These are phyloP conservation scores for Tetracentron sinense DNA, from an alignment of 164 flowering plant species.

Conservation along the genomic window DNA sequence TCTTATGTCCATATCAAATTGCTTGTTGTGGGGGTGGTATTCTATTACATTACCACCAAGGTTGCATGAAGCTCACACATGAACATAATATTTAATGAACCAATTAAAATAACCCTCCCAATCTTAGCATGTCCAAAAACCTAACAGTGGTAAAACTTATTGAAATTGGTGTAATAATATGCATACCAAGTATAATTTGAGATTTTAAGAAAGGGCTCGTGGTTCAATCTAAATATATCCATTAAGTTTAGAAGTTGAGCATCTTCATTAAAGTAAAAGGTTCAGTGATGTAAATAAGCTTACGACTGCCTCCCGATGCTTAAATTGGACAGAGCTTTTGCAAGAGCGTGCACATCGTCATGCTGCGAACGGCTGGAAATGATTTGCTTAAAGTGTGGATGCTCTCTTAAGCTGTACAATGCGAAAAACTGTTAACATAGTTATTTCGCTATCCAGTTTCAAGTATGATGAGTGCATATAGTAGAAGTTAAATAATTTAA, in stretches of 20 bases:
- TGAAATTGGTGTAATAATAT: not conserved
- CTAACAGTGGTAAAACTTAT: too few species aligned
- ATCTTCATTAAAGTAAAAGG: not conserved
- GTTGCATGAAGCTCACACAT: too few species aligned
- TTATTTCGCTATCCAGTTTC: too few species aligned
- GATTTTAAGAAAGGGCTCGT: too few species aligned
- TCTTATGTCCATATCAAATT: too few species aligned
- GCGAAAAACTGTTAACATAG: constrained; percentile 10
- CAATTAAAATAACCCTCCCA: too few species aligned
- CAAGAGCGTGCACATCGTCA: constrained; percentile 48
- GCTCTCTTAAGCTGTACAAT: constrained; percentile 65
- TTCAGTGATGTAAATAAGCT: constrained; percentile 25
- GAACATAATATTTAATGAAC: too few species aligned
- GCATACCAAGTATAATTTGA: not conserved
- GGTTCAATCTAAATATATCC: not conserved
- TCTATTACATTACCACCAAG: too few species aligned
- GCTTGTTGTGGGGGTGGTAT: too few species aligned
- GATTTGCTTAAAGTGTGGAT: constrained; percentile 61
- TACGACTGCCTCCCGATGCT: constrained; percentile 93
- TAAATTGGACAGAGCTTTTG: constrained; percentile 56
- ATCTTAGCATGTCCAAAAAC: too few species aligned
- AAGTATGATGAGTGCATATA: too few species aligned
- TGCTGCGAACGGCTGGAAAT: constrained; percentile 55
- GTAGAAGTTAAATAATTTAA: not conserved
- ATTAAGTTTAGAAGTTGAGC: not conserved